phyloP scores from a whole-genome alignment of 257 asterid genomes.

The Solanum peruvianum region DNA sequence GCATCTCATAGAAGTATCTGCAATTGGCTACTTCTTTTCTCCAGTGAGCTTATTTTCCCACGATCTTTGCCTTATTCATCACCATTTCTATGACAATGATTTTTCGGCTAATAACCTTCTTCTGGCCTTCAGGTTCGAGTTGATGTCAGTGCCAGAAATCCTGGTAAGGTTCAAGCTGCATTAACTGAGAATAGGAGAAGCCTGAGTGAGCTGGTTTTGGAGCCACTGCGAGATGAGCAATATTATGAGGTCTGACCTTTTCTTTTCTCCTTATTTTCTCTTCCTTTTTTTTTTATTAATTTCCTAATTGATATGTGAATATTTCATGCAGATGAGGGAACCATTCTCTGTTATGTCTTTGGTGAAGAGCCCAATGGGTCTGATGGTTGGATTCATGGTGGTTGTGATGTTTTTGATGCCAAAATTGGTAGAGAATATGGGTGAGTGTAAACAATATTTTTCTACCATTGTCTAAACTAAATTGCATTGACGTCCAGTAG shows the following conservation, averaged over 20 bases:
- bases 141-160: constrained; percentile 94
- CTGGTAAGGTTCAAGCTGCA: constrained; percentile 97
- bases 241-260: constrained; percentile 60
- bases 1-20: constrained; percentile 91
- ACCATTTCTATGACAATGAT: neutral
- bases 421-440: constrained; percentile 63
- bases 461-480: neutral
- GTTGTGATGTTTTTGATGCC: constrained; percentile 94
- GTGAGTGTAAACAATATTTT: constrained; percentile 31
- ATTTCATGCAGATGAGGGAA: constrained; percentile 59
- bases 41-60: constrained; percentile 50
- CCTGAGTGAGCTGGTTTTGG: constrained; percentile 76
- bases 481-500: neutral
- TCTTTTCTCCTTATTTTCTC: neutral
- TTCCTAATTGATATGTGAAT: neutral
- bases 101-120: neutral
- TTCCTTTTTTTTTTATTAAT: neutral
- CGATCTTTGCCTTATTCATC: neutral
- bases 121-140: constrained; percentile 56
- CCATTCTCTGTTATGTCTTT: constrained; percentile 69
- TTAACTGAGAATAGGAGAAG: constrained; percentile 86
- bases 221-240: constrained; percentile 84
- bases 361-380: constrained; percentile 92
- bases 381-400: constrained; percentile 97
- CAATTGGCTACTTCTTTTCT: constrained; percentile 84